A percentile compares a stretch with the other conserved stretches of the same genome.
phyloP scores from a whole-genome alignment of 768 basidiomycete species.

The Sistotremastrum suecicum region DNA sequence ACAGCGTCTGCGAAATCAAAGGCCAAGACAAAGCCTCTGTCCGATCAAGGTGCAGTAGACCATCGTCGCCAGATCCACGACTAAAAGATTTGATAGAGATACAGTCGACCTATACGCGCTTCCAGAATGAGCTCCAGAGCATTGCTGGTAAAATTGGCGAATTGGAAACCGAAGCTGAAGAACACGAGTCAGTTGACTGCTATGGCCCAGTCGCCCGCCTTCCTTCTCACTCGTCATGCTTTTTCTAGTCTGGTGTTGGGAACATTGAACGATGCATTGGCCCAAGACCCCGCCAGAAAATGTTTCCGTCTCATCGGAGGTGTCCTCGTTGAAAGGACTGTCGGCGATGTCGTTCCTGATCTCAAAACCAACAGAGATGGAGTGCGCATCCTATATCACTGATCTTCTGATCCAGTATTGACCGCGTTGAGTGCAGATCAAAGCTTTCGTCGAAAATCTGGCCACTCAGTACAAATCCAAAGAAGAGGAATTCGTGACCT shows the following conservation, averaged over 20 bases:
- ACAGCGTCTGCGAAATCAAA: constrained; percentile 50
- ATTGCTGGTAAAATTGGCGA: constrained; percentile 92
- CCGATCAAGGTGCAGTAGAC: constrained; percentile 50
- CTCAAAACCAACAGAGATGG: constrained; percentile 82
- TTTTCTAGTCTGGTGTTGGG: constrained; percentile 66
- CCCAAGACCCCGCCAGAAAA: constrained; percentile 78
- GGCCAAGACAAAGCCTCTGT: constrained; percentile 28
- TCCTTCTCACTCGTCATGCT: not conserved
- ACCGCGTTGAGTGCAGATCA: constrained; percentile 41
- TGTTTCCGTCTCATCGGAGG: constrained; percentile 96
- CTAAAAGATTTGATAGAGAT: constrained; percentile 41
- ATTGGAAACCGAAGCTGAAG: constrained; percentile 90
- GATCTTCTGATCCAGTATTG: constrained; percentile 7
- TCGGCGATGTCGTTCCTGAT: constrained; percentile 85
- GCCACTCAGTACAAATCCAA: constrained; percentile 81
- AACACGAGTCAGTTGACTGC: constrained; percentile 58
- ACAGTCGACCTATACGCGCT: constrained; percentile 65
- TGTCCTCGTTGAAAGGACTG: constrained; percentile 89
- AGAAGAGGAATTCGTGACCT: constrained; percentile 69
- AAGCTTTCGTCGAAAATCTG: constrained; percentile 61
- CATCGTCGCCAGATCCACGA: no score
- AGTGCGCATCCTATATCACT: constrained; percentile 29
- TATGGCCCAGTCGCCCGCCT: constrained; percentile 1
- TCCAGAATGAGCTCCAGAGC: constrained; percentile 83
- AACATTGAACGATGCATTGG: constrained; percentile 71